These are phyloP conservation scores for Linnemannia elongata DNA, from an alignment of 192 early-diverging fungal genomes.

Conservation along the genomic window DNA sequence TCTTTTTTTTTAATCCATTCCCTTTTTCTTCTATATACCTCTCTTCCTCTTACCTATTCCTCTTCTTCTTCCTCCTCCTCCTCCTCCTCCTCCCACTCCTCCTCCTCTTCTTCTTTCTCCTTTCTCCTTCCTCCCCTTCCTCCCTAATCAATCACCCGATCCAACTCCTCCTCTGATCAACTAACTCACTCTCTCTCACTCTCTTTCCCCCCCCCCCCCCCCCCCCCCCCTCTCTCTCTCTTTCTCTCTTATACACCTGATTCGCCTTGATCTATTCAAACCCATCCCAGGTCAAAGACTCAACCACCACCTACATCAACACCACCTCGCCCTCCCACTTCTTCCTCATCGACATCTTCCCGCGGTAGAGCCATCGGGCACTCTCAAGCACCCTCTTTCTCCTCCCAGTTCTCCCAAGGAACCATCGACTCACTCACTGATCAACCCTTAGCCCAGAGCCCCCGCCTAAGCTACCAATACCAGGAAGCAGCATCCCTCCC, in stretches of 20 bases:
- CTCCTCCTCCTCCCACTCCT: not conserved
- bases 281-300: not conserved
- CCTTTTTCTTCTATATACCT: not conserved
- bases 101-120: not conserved
- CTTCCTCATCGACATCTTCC: not conserved
- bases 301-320: not conserved
- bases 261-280: not conserved
- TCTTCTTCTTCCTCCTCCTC: not conserved
- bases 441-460: not conserved
- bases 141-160: not conserved
- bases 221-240: not conserved
- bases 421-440: not conserved
- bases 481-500: conserved; percentile 4
- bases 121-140: not conserved
- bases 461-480: not conserved
- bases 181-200: not conserved
- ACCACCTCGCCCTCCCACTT: not conserved
- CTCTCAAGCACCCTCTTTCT: not conserved
- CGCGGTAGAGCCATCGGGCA: not conserved
- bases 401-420: not conserved
- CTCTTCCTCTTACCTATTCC: not conserved
- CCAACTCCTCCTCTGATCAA: not conserved
- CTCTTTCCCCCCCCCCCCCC: not conserved
- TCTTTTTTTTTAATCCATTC: not conserved
- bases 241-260: not conserved